Conservation (phyloP, 768 basidiomycete species). For the Pholiota microspora region DNA sequence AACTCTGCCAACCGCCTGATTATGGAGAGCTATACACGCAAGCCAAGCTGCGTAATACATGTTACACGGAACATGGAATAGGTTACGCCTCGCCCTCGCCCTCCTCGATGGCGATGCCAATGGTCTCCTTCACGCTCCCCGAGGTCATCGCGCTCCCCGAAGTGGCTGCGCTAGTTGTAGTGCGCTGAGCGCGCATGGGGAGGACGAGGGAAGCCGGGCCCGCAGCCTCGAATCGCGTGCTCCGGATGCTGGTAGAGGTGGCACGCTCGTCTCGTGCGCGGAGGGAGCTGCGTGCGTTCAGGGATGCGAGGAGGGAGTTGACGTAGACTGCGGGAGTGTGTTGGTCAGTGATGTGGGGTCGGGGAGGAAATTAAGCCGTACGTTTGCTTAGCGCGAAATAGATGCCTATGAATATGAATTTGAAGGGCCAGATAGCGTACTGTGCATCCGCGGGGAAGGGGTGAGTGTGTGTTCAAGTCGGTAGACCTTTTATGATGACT, state of each 20-base stretch:
- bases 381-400: constrained; percentile 26
- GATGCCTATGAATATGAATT: constrained; percentile 24
- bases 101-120: not conserved
- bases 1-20: too few relatives aligned
- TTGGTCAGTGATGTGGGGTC: not conserved
- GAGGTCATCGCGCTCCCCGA: not conserved
- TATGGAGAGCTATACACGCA: not conserved
- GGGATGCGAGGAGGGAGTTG: constrained; percentile 19
- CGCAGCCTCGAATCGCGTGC: not conserved
- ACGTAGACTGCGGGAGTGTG: constrained; percentile 17
- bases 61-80: too few relatives aligned
- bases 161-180: not conserved
- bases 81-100: too few relatives aligned
- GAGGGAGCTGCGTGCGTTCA: constrained; percentile 15
- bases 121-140: not conserved
- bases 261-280: constrained; percentile 1
- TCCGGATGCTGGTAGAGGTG: not conserved
- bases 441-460: too few relatives aligned
- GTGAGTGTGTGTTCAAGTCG: too few relatives aligned
- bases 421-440: constrained; percentile 25
- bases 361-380: constrained; percentile 2
- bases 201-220: not conserved
- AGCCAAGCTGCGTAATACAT: too few relatives aligned
- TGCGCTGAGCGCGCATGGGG: not conserved
- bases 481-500: not conserved